phyloP scores from a whole-genome alignment of 73 alveolate genomes.

The Urostyla sp. region DNA sequence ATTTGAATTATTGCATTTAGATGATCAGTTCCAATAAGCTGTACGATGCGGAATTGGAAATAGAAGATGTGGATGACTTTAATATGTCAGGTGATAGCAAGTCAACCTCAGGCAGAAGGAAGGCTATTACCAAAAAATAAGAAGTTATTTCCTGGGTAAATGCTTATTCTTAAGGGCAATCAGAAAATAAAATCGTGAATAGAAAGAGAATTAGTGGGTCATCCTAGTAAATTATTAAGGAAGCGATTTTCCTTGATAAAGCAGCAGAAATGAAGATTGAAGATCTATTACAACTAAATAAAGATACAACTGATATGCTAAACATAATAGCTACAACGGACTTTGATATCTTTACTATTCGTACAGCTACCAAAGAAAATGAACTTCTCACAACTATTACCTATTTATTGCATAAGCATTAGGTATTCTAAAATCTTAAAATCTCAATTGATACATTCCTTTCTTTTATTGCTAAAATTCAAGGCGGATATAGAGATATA shows the following conservation, averaged over 20 bases:
- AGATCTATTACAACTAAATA: background rate
- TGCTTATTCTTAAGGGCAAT: no score
- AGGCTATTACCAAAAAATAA: background rate
- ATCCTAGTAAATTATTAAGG: slow-evolving; percentile 22
- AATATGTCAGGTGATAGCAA: no score
- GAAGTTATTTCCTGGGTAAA: slow-evolving; percentile 3
- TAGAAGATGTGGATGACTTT: no score
- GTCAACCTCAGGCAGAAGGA: no score
- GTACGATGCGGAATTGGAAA: slow-evolving; percentile 44
- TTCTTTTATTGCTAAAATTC: slow-evolving; percentile 46
- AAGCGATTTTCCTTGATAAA: background rate
- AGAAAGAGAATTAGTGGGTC: slow-evolving; percentile 27
- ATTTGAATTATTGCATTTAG: slow-evolving; percentile 54
- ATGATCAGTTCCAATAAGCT: slow-evolving; percentile 37
- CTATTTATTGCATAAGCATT: slow-evolving; percentile 37
- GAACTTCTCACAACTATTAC: slow-evolving; percentile 42
- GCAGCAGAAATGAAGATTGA: slow-evolving; percentile 30
- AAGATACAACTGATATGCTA: background rate
- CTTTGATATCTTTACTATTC: slow-evolving; percentile 49
- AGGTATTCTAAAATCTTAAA: slow-evolving; percentile 38
- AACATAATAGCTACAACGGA: slow-evolving; percentile 39
- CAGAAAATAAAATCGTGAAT: no score
- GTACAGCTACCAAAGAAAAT: slow-evolving; percentile 18
- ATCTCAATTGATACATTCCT: slow-evolving; percentile 27
- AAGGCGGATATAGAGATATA: slow-evolving; percentile 51